Conservation (phyloP, 208 protist genomes). For the Leishmania guyanensis region DNA sequence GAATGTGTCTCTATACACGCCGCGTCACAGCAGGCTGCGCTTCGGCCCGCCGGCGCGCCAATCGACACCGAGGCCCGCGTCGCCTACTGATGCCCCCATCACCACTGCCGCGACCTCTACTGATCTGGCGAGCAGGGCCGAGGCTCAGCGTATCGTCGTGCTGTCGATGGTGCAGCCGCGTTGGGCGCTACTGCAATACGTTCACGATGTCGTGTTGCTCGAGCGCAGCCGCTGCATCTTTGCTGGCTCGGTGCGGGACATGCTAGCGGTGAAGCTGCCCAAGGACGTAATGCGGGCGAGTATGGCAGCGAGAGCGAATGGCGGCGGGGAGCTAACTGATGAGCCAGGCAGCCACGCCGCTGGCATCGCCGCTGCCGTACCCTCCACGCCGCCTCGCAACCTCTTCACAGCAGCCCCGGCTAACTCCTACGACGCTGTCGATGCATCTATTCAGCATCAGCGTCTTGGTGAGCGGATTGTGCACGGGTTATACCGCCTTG, state of each 20-base stretch:
- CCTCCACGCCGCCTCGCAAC: background rate
- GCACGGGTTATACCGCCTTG: constrained; percentile 35
- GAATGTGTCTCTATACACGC: constrained; percentile 18
- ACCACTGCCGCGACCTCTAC: background rate
- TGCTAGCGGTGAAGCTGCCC: constrained; percentile 36
- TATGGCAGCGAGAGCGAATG: background rate
- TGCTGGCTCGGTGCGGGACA: constrained; percentile 40
- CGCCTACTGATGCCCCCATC: background rate
- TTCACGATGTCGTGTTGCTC: constrained; percentile 66
- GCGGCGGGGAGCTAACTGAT: background rate
- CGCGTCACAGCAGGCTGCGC: constrained; percentile 22
- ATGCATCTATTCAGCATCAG: constrained; percentile 24
- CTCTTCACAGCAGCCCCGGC: background rate
- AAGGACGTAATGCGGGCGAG: constrained; percentile 2
- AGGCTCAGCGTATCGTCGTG: constrained; percentile 39
- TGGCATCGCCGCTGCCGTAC: background rate
- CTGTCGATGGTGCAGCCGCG: constrained; percentile 64
- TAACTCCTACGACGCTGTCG: constrained; percentile 29
- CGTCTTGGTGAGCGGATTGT: constrained; percentile 29
- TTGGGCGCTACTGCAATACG: constrained; percentile 59
- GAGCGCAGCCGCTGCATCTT: constrained; percentile 49
- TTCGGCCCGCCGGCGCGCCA: background rate
- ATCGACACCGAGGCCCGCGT: background rate
- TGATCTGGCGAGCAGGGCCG: background rate
- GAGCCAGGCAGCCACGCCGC: background rate